Evolutionary conservation across 768 basidiomycete species (phyloP), one percentile per base, ranked within the genome.

Genomic region (Hortiboletus campestris): DNA sequence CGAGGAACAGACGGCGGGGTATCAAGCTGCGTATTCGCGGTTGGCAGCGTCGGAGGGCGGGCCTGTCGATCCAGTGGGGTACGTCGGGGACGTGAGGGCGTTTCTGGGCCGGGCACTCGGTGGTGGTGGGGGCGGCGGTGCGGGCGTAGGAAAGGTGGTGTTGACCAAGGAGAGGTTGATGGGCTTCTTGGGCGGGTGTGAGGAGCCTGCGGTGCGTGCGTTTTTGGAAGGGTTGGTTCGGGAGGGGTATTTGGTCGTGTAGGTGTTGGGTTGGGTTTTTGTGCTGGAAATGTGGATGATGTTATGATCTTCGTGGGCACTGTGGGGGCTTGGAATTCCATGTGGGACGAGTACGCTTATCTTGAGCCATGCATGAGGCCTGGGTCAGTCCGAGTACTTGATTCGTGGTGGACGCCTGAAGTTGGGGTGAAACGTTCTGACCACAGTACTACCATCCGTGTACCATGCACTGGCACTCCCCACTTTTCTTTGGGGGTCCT

Each of bases 11-110:
- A 80, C 82, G 2, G 88, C 88, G 7, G 91, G 94, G 1, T 98
- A 98, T 72, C 97, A 98, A 66, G 91, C 93, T 0, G 90, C 93
- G 5, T 98, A 95, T 75, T 94, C 94, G 49, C 83, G 89, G 35
- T 80, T 98, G 17, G 95, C 94, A 0, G 91, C 96, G 1, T 86
- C 88, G 2, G 89, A 91, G 60, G 73, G 72, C 1, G 70, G 70
- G 0, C 76, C 78, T 40, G 71, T 67, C 1, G 91, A 93, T 67
- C 85, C 85, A 0, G 82, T 86, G 11, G 79, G 73, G 12, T 82
- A 86, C 63, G 78, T 85, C 2, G 73, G 71, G 19, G 78, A 88
- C 61, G 80, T 83, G n/a, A 72, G 78, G 44, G 75, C 75, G 44
- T 86, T 78, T 57, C 68, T 86, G 22, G 77, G 81, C 0, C 75